phyloP scores from a whole-genome alignment of 2,329 filamentous ascomycete genomes.

The Leptoxyphium fumago region DNA sequence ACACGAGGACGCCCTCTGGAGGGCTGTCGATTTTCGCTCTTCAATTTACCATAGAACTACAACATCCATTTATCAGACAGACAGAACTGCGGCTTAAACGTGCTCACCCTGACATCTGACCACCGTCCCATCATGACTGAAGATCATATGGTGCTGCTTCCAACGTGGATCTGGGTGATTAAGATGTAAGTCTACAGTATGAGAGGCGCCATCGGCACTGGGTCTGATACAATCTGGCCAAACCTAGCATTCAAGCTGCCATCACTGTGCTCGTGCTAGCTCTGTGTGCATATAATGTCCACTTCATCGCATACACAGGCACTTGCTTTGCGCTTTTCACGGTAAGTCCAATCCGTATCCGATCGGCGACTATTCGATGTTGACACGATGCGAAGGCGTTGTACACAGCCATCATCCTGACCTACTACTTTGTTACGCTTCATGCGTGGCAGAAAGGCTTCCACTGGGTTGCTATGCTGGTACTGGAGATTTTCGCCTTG shows the following conservation, averaged over 20 bases:
- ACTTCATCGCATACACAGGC: neutral
- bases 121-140: neutral
- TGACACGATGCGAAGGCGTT: neutral
- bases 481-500: constrained; percentile 3
- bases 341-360: neutral
- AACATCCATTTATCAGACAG: too few relatives aligned
- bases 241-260: neutral
- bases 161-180: neutral
- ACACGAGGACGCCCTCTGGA: too few relatives aligned
- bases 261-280: neutral
- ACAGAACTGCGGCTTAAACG: too few relatives aligned
- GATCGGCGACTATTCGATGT: neutral
- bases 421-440: constrained; percentile 5
- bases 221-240: neutral
- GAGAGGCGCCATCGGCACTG: neutral
- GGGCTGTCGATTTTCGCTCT: too few relatives aligned
- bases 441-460: constrained; percentile 1
- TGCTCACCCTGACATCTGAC: neutral
- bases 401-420: constrained; percentile 3
- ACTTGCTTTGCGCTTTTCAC: neutral
- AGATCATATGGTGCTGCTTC: neutral
- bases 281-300: neutral
- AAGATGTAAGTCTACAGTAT: neutral
- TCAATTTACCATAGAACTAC: too few relatives aligned
- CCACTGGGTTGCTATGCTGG: constrained; percentile 3